A percentile compares a stretch with the other conserved stretches of the same genome.
phyloP scores from a whole-genome alignment of 495 filamentous ascomycete species.

The Sphaerosporella brunnea region DNA sequence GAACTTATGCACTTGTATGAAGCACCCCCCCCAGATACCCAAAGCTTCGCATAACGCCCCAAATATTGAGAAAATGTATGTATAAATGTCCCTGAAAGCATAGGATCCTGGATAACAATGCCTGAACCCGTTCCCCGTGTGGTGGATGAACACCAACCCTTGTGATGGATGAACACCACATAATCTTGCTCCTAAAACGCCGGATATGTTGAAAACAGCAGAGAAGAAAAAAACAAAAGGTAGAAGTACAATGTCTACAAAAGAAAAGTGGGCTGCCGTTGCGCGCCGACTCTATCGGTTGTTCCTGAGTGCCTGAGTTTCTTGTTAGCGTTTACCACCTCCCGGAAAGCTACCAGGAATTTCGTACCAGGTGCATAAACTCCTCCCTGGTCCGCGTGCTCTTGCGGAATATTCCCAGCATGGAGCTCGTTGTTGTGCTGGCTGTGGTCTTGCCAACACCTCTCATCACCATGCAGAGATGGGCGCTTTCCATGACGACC shows the following conservation, averaged over 20 bases:
- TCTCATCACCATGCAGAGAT: conserved; percentile 89
- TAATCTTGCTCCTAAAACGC: background rate
- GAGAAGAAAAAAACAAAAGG: background rate
- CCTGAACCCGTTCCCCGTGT: background rate
- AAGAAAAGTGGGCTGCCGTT: too few relatives aligned
- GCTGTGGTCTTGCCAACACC: conserved; percentile 79
- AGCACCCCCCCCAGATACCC: too few relatives aligned
- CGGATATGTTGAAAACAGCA: conserved; percentile 6
- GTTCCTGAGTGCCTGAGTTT: background rate
- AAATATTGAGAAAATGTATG: too few relatives aligned
- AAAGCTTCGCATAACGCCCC: too few relatives aligned
- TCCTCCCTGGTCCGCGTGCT: conserved; percentile 89
- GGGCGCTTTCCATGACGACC: conserved; percentile 91
- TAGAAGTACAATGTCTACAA: too few relatives aligned
- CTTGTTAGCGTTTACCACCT: background rate
- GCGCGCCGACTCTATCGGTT: conserved; percentile 4
- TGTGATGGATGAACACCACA: conserved; percentile 1
- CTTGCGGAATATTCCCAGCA: conserved; percentile 81
- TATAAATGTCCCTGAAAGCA: background rate
- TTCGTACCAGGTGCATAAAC: conserved; percentile 36
- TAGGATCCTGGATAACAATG: background rate
- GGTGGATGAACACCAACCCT: background rate
- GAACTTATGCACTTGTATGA: too few relatives aligned
- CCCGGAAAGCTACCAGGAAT: background rate
- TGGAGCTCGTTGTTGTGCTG: conserved; percentile 85